Percentiles rank a stretch among this genome's conserved stretches.
Conservation (phyloP, 2,329 filamentous ascomycete genomes). For the Aureobasidium sp. region DNA sequence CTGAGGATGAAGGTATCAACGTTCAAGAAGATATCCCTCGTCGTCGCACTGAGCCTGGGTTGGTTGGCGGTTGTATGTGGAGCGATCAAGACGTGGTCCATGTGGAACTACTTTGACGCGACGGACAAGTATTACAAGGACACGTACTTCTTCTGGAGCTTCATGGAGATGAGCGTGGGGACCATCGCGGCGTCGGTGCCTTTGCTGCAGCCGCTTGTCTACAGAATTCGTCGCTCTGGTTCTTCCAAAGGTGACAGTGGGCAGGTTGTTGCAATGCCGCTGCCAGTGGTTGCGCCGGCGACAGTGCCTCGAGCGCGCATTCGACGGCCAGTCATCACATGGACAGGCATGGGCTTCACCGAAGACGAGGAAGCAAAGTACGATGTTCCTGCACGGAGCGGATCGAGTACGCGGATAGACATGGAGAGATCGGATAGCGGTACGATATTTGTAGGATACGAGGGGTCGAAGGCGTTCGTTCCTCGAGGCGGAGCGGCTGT, state of each 20-base stretch:
- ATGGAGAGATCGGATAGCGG: neutral
- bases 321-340: neutral
- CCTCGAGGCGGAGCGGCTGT: neutral
- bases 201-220: neutral
- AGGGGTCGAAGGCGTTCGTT: neutral
- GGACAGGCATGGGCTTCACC: constrained; percentile 7
- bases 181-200: neutral
- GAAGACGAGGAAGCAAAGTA: neutral
- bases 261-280: neutral
- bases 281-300: neutral
- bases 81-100: neutral
- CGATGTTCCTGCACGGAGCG: neutral
- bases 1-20: neutral
- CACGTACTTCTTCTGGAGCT: neutral
- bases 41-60: neutral
- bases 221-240: neutral
- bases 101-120: neutral
- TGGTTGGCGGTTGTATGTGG: neutral
- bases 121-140: constrained; percentile 2
- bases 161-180: neutral
- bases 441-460: constrained; percentile 8
- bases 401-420: neutral
- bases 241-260: neutral
- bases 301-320: neutral
- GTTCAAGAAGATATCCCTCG: neutral